Evolutionary conservation across 2,329 filamentous ascomycete genomes (phyloP), one percentile per base, ranked within the genome.

Genomic region (Anthostomella pinea): DNA sequence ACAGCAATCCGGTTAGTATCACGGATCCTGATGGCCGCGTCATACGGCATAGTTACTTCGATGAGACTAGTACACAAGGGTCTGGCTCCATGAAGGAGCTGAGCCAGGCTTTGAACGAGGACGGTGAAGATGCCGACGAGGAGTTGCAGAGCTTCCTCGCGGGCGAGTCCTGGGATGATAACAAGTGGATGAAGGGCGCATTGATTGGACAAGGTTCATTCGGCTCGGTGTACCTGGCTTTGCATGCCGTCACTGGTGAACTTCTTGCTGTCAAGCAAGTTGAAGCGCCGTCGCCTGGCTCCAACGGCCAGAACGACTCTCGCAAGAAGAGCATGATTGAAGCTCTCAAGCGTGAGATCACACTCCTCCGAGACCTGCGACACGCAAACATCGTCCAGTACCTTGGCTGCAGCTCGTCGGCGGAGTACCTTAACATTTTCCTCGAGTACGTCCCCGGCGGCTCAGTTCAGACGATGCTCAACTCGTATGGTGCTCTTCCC

Each of bases 121-220:
- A 97, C 55, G 90, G 89, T 21, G 91, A 96, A 59, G 93, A 95
- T 54, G 81, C 81, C 6, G 91, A 97, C 53, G 87, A 90, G 56
- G 90, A 93, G 53, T 73, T 97, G 15, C 81, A 85, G 52, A 90
- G 90, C 57, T 96, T 96, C 72, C 73, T 97, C 25, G 82, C 88
- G 21, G 87, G 88, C 47, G 88, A 96, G 58, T 94, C 88, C 7
- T 97, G 93, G 81, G 90, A 94, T 48, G 90, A 95, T 46, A 86
- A 91, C 68, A 95, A 95, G 64, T 98, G 94, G 87, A 97, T 98
- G 89, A 96, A 97, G 70, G 93, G 93, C 57, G 90, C 91, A 20
- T 73, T 97, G 46, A 98, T 98, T 50, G 93, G 93, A 20, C 89
- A 96, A 65, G 93, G 93, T 46, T 96, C 90, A 4, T 98, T 98